A percentile compares a stretch with the other conserved stretches of the same genome.
phyloP scores from a whole-genome alignment of 2,329 filamentous ascomycete genomes.

The Fusarium lyarnte region DNA sequence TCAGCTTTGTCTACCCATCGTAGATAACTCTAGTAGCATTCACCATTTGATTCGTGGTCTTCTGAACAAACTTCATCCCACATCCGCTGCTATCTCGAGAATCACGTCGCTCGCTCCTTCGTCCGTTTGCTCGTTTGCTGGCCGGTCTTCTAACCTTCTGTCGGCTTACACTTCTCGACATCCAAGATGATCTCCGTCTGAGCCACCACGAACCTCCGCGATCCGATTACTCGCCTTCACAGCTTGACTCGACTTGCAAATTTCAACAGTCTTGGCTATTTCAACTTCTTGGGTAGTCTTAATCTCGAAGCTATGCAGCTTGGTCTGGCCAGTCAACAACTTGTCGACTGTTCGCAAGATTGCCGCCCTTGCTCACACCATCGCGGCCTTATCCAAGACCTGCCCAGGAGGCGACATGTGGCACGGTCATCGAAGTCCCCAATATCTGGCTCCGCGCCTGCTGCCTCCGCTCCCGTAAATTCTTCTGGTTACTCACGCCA shows the following conservation, averaged over 20 bases:
- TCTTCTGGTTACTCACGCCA: conserved; percentile 8
- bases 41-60: conserved; percentile 12
- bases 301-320: conserved; percentile 38
- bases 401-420: conserved; percentile 37
- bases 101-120: conserved; percentile 34
- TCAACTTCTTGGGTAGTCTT: conserved; percentile 6
- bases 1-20: conserved; percentile 9
- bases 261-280: conserved; percentile 11
- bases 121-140: conserved; percentile 24
- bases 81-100: conserved; percentile 17
- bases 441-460: conserved; percentile 31
- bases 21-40: conserved; percentile 20
- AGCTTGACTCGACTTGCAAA: conserved; percentile 11
- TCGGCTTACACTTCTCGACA: conserved; percentile 27
- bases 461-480: conserved; percentile 29
- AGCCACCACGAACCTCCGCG: conserved; percentile 22
- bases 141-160: conserved; percentile 16
- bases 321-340: conserved; percentile 37
- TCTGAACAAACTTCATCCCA: conserved; percentile 11
- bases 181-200: conserved; percentile 39
- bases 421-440: conserved; percentile 26
- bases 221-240: conserved; percentile 19
- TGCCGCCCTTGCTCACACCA: conserved; percentile 19
- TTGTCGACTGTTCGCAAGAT: conserved; percentile 32
- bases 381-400: conserved; percentile 21